These are phyloP conservation scores for Hyaloscypha hepaticicola DNA, from an alignment of 495 filamentous ascomycete genomes.

Conservation along the genomic window DNA sequence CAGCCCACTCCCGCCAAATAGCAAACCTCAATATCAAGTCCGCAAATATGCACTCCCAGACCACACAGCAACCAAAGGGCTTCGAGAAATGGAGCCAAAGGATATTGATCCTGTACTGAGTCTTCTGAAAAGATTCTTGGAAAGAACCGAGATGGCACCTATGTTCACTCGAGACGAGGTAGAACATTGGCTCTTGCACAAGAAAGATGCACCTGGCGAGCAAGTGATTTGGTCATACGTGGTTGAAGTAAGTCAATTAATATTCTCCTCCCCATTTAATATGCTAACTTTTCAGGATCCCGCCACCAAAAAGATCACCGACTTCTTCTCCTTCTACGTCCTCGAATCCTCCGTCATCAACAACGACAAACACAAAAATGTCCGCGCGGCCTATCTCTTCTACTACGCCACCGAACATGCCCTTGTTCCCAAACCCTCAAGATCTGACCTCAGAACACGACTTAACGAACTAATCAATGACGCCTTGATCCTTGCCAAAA, in stretches of 20 bases:
- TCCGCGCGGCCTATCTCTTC: slow-evolving; percentile 90
- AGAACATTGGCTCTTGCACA: slow-evolving; percentile 82
- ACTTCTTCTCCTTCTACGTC: slow-evolving; percentile 94
- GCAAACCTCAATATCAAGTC: slow-evolving; percentile 78
- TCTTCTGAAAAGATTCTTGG: slow-evolving; percentile 75
- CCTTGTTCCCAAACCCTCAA: slow-evolving; percentile 50
- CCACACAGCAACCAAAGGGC: slow-evolving; percentile 64
- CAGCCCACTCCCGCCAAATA: slow-evolving; percentile 74
- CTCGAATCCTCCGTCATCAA: slow-evolving; percentile 90
- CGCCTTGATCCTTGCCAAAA: slow-evolving; percentile 83
- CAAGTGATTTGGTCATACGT: slow-evolving; percentile 92
- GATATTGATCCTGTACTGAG: slow-evolving; percentile 76
- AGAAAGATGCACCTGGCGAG: slow-evolving; percentile 56
- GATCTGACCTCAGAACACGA: slow-evolving; percentile 62
- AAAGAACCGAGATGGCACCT: slow-evolving; percentile 79
- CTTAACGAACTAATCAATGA: slow-evolving; percentile 79
- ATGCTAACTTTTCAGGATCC: slow-evolving; percentile 41
- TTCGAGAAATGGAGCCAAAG: slow-evolving; percentile 77
- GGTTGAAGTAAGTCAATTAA: slow-evolving; percentile 60
- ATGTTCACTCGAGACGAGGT: slow-evolving; percentile 76
- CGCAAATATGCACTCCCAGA: slow-evolving; percentile 75
- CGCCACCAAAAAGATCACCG: slow-evolving; percentile 76
- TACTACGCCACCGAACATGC: slow-evolving; percentile 91
- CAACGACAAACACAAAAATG: slow-evolving; percentile 67
- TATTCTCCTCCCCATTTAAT: background rate